Conservation (phyloP, 2,329 filamentous ascomycete species). For the Botrytis galanthina region DNA sequence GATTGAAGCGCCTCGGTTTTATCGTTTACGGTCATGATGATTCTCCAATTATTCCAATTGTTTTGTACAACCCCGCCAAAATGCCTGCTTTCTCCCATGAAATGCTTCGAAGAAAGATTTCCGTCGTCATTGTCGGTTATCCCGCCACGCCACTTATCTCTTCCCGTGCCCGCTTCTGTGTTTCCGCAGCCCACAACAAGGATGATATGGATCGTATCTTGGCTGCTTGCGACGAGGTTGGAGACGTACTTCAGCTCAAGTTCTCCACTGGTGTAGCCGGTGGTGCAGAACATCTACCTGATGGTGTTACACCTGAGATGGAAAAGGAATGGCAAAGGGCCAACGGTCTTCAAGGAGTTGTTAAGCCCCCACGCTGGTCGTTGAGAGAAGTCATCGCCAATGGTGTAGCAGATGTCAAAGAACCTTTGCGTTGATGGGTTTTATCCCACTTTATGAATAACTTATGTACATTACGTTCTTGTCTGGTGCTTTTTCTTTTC, state of each 20-base stretch:
- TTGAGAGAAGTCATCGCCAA: constrained; percentile 70
- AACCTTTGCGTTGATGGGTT: constrained; percentile 52
- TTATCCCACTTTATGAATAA: constrained; percentile 8
- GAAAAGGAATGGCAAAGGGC: constrained; percentile 65
- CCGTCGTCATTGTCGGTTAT: constrained; percentile 95
- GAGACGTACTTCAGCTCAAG: constrained; percentile 89
- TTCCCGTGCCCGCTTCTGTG: constrained; percentile 91
- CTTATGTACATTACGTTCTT: constrained; percentile 22
- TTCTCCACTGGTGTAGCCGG: constrained; percentile 96
- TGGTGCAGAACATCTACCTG: constrained; percentile 73
- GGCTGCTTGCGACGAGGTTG: constrained; percentile 86
- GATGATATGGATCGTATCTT: constrained; percentile 92
- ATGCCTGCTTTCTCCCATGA: constrained; percentile 98
- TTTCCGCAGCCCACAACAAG: constrained; percentile 96
- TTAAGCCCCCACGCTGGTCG: constrained; percentile 63
- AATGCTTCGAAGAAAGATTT: constrained; percentile 97
- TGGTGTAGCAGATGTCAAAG: constrained; percentile 67
- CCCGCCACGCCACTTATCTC: constrained; percentile 94
- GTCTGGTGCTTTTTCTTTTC: constrained; percentile 8
- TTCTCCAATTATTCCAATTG: constrained; percentile 90
- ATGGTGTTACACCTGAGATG: constrained; percentile 67
- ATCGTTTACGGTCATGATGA: constrained; percentile 98
- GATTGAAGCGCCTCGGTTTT: constrained; percentile 92
- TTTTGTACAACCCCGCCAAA: constrained; percentile 98
- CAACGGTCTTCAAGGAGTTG: constrained; percentile 49